A percentile compares a stretch with the other conserved stretches of the same genome.
These are phyloP conservation scores for Paramyrothecium roridum DNA, from an alignment of 2,329 filamentous ascomycete genomes.

Conservation along the genomic window DNA sequence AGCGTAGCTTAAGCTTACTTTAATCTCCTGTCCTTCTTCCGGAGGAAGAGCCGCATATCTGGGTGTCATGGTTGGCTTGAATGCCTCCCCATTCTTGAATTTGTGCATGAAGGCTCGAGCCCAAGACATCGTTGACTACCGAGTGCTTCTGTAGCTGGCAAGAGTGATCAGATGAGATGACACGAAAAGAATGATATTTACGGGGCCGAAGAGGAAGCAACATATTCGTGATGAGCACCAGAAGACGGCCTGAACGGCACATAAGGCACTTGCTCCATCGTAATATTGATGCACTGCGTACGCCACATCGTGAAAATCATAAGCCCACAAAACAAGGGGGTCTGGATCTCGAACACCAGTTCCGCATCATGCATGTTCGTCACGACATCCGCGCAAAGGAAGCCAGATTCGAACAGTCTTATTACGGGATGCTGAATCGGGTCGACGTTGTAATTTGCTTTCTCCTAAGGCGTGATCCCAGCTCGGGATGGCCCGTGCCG, in stretches of 20 bases:
- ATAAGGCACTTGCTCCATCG: background rate
- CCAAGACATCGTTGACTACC: background rate
- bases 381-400: background rate
- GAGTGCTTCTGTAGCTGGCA: background rate
- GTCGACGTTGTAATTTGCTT: background rate
- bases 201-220: background rate
- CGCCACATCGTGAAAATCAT: background rate
- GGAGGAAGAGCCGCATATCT: background rate
- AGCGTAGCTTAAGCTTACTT: background rate
- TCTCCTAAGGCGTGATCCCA: background rate
- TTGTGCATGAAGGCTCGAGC: background rate
- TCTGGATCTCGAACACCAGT: background rate
- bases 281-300: background rate
- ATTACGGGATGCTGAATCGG: background rate
- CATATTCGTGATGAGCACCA: background rate
- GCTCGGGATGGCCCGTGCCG: background rate
- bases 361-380: background rate
- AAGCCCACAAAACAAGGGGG: background rate
- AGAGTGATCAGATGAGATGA: background rate
- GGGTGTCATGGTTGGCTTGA: background rate
- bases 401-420: background rate
- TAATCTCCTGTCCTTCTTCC: background rate
- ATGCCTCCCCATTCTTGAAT: background rate
- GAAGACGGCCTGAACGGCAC: background rate
- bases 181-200: background rate